Conservation (phyloP, 345 rosid species). For the Sonneratia alba region DNA sequence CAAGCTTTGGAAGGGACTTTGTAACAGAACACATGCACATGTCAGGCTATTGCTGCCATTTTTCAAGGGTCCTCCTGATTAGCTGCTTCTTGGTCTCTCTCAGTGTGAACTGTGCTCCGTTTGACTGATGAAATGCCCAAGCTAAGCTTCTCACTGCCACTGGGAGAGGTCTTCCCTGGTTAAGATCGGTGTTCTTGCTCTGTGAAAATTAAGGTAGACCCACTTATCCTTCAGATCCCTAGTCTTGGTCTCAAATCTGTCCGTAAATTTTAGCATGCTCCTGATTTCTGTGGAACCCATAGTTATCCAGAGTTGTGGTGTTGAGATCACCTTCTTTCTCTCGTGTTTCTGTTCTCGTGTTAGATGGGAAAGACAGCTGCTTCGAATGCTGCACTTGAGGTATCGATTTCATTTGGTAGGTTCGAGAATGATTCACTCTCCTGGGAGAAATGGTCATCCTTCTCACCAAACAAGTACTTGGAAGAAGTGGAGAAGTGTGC, state of each 20-base stretch:
- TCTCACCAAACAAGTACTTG: slow-evolving; percentile 85
- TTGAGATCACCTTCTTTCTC: slow-evolving; percentile 5
- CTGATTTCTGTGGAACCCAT: not conserved
- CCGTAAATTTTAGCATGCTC: not conserved
- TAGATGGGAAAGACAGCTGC: slow-evolving; percentile 48
- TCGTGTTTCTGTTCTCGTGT: slow-evolving; percentile 14
- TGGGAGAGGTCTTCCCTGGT: not conserved
- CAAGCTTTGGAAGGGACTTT: not conserved
- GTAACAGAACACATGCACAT: slow-evolving; percentile 2
- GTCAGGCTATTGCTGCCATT: slow-evolving; percentile 1
- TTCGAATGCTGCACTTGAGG: slow-evolving; percentile 48
- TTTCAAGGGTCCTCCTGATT: not conserved
- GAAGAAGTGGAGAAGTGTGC: slow-evolving; percentile 95
- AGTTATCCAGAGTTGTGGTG: not conserved
- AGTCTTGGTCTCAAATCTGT: not conserved
- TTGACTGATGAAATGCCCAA: slow-evolving; percentile 5
- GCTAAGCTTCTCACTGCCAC: not conserved
- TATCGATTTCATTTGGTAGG: slow-evolving; percentile 86
- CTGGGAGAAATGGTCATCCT: slow-evolving; percentile 93
- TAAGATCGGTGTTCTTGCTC: not conserved
- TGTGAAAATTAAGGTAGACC: slow-evolving; percentile 3
- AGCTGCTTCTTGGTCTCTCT: not conserved
- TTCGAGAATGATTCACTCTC: slow-evolving; percentile 86
- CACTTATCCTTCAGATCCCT: slow-evolving; percentile 2
- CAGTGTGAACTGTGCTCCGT: not conserved